Conservation (phyloP, 306 rosid species). For the Dalbergia oliveri region DNA sequence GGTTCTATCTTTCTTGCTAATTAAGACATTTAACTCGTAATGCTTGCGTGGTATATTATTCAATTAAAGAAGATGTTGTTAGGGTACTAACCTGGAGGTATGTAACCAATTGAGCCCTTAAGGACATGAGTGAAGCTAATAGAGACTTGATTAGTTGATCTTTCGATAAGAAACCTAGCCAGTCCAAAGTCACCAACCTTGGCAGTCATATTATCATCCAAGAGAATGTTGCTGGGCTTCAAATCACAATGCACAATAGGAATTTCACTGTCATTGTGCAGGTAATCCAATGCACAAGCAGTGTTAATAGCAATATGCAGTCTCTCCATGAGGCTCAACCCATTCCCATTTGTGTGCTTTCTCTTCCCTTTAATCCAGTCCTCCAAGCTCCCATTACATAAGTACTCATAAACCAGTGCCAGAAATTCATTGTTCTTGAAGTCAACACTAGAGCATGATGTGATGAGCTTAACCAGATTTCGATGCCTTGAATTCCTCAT, state of each 20-base stretch:
- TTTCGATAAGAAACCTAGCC: conserved; percentile 65
- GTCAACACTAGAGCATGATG: conserved; percentile 81
- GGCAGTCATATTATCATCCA: conserved; percentile 70
- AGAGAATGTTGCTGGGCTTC: conserved; percentile 81
- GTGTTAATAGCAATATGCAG: conserved; percentile 68
- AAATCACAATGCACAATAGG: conserved; percentile 83
- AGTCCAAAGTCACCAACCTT: conserved; percentile 86
- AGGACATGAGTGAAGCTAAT: conserved; percentile 64
- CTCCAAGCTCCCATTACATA: conserved; percentile 73
- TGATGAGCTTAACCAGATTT: conserved; percentile 74
- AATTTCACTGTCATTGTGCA: conserved; percentile 72
- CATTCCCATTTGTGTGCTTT: conserved; percentile 55
- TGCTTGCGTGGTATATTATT: background rate
- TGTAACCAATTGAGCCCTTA: conserved; percentile 83
- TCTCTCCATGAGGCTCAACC: conserved; percentile 66
- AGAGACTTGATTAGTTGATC: conserved; percentile 46
- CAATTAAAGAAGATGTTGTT: background rate
- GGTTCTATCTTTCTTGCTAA: too few relatives aligned
- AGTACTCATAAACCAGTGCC: conserved; percentile 75
- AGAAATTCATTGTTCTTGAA: conserved; percentile 65
- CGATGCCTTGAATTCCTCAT: conserved; percentile 69
- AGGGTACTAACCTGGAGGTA: conserved; percentile 74
- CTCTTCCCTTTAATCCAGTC: conserved; percentile 73
- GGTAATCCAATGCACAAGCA: conserved; percentile 71
- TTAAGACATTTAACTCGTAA: background rate